A percentile compares a stretch with the other conserved stretches of the same genome.
phyloP scores from a whole-genome alignment of 2,329 filamentous ascomycete species.

The Sphaceloma murrayae region DNA sequence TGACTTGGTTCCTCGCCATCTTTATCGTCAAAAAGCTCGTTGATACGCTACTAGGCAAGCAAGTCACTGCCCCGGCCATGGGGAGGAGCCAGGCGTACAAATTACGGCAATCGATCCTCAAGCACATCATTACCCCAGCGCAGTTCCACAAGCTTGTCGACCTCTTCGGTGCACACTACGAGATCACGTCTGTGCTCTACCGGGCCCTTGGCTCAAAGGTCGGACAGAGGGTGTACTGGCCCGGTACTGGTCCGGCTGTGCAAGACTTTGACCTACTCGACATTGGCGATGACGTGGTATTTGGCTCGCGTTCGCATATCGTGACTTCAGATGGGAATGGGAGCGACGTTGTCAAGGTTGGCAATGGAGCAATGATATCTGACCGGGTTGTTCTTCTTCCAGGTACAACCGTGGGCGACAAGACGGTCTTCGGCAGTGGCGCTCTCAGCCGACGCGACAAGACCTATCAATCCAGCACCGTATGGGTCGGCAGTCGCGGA shows the following conservation, averaged over 20 bases:
- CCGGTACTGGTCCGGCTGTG: constrained; percentile 45
- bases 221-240: constrained; percentile 49
- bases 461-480: constrained; percentile 37
- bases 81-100: constrained; percentile 32
- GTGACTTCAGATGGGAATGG: constrained; percentile 45
- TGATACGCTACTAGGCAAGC: constrained; percentile 34
- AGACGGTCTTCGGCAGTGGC: constrained; percentile 46
- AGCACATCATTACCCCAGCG: constrained; percentile 36
- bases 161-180: constrained; percentile 48
- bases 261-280: constrained; percentile 48
- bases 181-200: constrained; percentile 43
- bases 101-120: constrained; percentile 40
- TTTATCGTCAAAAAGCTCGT: constrained; percentile 35
- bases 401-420: constrained; percentile 41
- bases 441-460: constrained; percentile 41
- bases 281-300: constrained; percentile 51
- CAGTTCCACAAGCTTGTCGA: constrained; percentile 41
- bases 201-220: constrained; percentile 45
- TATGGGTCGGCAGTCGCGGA: constrained; percentile 45
- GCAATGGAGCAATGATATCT: constrained; percentile 46
- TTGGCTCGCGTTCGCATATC: constrained; percentile 47
- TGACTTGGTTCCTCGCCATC: constrained; percentile 38
- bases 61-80: constrained; percentile 28
- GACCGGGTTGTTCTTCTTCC: constrained; percentile 47
- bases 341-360: constrained; percentile 40